A percentile compares a stretch with the other conserved stretches of the same genome.
phyloP scores from a whole-genome alignment of 2,329 filamentous ascomycete genomes.

The Exutisphaerella laricina region DNA sequence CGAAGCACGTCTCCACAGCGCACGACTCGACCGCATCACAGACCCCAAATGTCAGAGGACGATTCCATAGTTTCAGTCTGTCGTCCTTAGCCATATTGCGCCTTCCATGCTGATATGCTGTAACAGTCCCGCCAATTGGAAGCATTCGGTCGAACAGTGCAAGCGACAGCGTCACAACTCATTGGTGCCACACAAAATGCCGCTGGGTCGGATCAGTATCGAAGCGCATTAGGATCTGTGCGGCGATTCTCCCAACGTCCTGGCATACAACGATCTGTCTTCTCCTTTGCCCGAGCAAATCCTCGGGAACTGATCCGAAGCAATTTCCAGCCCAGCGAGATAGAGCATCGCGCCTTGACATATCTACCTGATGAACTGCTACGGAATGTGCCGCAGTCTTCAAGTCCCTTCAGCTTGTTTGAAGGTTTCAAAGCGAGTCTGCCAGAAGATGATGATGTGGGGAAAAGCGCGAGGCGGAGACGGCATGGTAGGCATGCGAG shows the following conservation, averaged over 20 bases:
- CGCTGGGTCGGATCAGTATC: conserved; percentile 60
- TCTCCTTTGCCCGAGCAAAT: conserved; percentile 82
- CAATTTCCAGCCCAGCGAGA: conserved; percentile 83
- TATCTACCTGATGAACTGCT: conserved; percentile 88
- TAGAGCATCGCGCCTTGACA: conserved; percentile 85
- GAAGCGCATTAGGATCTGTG: conserved; percentile 80
- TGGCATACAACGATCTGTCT: conserved; percentile 78
- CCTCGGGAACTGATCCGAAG: conserved; percentile 93
- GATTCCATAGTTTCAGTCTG: conserved; percentile 17
- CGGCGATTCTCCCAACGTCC: conserved; percentile 84
- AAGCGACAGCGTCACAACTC: conserved; percentile 84
- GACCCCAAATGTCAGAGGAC: conserved; percentile 17
- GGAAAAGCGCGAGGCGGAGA: conserved; percentile 51
- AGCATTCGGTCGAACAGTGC: conserved; percentile 90
- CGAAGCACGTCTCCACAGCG: conserved; percentile 29
- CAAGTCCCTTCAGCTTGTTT: conserved; percentile 85
- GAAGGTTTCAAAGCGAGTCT: conserved; percentile 92
- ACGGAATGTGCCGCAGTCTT: conserved; percentile 77
- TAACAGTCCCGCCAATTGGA: conserved; percentile 76
- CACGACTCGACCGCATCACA: conserved; percentile 14
- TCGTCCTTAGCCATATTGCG: not conserved
- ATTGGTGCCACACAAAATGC: conserved; percentile 48
- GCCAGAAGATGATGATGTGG: conserved; percentile 56
- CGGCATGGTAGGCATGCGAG: conserved; percentile 62
- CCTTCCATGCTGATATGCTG: not conserved